Evolutionary conservation across 148 eudicot species (phyloP), one percentile per base, ranked within the genome.

Genomic region (Mesembryanthemum crystallinum): DNA sequence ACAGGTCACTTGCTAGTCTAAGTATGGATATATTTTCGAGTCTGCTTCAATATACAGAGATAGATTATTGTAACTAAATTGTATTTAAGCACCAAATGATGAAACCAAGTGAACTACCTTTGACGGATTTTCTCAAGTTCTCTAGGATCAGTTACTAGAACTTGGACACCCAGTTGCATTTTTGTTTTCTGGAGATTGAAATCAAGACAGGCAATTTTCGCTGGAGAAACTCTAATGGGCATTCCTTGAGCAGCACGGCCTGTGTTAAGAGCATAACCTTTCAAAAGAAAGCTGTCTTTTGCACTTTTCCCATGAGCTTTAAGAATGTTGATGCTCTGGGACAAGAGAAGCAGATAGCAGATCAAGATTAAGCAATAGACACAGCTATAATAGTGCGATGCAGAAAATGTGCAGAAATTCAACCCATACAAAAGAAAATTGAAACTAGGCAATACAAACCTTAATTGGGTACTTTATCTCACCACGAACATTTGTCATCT

Each of bases 231-330:
- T 80, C 88, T 85, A 73, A 83, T 77, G 47, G 99, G 99, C 99
- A 92, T 95, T 68, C 99, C 99, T 82, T 95, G 99, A 65, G 99
- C 98, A 74, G 99, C 99, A 76, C 98, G 98, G 8, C 99, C 99
- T 23, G 97, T 92, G 81, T 95, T 95, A 42, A 95, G 94, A 79
- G 99, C 99, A 91, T 95, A 95, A 39, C 99, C 99, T 81, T 87
- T 92, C 77, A 95, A 75, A 64, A 95, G 81, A 79, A 89, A 95
- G 85, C 99, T 95, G 72, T 95, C 98, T 82, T 81, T 90, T 24
- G 94, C 90, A 85, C 99, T 92, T 86, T 87, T 86, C 57, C 99
- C 99, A 79, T 92, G 97, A 71, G 98, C 99, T 84, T 92, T 95
- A 61, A 95, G 94, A 65, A 95, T 88, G 85, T 91, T 95, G 76